Evolutionary conservation across 2,329 filamentous ascomycete genomes (phyloP).

Genomic region (Trichoderma afroharzianum): DNA sequence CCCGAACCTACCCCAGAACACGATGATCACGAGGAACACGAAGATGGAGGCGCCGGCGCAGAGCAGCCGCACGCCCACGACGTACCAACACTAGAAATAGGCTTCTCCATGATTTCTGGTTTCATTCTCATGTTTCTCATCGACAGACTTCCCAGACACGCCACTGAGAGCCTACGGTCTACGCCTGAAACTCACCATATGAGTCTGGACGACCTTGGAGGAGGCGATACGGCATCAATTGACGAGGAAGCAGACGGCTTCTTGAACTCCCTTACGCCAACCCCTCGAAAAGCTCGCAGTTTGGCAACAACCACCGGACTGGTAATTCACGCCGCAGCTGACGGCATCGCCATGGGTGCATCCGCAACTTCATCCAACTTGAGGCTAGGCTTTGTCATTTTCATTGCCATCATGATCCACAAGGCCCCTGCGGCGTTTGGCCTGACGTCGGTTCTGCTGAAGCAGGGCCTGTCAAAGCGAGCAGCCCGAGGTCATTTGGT

Average conservation of each 20-base stretch:
- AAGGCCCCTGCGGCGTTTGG: constrained; percentile 96
- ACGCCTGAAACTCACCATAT: constrained; percentile 75
- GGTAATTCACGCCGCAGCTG: constrained; percentile 93
- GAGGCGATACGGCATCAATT: constrained; percentile 45
- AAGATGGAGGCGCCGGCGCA: constrained; percentile 32
- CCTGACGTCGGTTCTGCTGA: constrained; percentile 82
- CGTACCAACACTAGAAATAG: constrained; percentile 72
- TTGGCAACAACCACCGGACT: constrained; percentile 86
- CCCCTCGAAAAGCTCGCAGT: constrained; percentile 56
- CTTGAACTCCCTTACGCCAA: constrained; percentile 54
- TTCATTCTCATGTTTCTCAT: constrained; percentile 98
- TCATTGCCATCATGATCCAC: constrained; percentile 94
- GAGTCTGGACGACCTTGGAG: constrained; percentile 77
- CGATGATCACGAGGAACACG: constrained; percentile 17
- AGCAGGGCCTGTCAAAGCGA: constrained; percentile 85
- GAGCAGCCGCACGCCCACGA: constrained; percentile 30
- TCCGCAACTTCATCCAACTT: constrained; percentile 72
- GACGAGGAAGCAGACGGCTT: constrained; percentile 59
- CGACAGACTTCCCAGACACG: constrained; percentile 76
- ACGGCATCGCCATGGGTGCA: constrained; percentile 93
- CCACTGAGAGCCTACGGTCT: constrained; percentile 60
- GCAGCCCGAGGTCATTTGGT: constrained; percentile 79
- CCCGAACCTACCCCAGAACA: not conserved
- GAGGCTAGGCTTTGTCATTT: constrained; percentile 84
- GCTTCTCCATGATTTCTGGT: constrained; percentile 78